Base-by-base conservation (phyloP, 169 alveolate species). In the Eimeria zaria region DNA sequence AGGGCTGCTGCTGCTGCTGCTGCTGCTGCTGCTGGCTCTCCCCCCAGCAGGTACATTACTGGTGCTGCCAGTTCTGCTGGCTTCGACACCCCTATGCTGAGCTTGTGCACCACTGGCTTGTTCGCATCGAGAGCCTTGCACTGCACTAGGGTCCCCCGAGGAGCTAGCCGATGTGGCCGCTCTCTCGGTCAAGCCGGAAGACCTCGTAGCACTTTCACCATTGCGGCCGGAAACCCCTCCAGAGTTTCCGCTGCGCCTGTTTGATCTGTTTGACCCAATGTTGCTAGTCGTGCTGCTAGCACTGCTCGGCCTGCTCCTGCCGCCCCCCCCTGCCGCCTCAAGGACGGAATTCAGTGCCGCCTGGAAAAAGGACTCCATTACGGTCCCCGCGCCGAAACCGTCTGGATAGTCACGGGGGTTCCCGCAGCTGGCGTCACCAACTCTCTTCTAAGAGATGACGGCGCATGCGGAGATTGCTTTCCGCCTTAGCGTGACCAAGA, bases 271-370 rank as follows among this genome's bases (percentile, higher is more conserved):
- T 2, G 83, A 24, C 4, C 83, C 81, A 46, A 36, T 39, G 94
- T 51, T 62, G 81, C 69, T 64, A 33, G 83, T 41, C 24, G 64
- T 60, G 64, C 64, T 62, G 93, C 67, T 62, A 33, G 60, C 60
- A 55, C 64, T 41, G 62, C 60, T 84, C 46, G 81, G 4, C 81
- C 81, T 85, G 93, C 69, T 64, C 62, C 94, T 87, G 83, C 67
- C 41, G 67, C 83, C 83, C 67, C 83, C 94, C 24, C 81, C 94
- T 62, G 94, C 81, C 60, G 94, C 94, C 81, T 87, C 94, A 27
- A 87, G 94, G 67, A 87, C 78, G 83, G 94, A 87, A 64, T 64
- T 87, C 36, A 87, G 36, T 18, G 94, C 94, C 33, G 94, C 94
- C 46, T 87, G 94, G 74, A 87, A 87, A 55, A 87, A 87, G 4